Conservation (phyloP, 2,329 filamentous ascomycete genomes). For the Verticillium nubilum region DNA sequence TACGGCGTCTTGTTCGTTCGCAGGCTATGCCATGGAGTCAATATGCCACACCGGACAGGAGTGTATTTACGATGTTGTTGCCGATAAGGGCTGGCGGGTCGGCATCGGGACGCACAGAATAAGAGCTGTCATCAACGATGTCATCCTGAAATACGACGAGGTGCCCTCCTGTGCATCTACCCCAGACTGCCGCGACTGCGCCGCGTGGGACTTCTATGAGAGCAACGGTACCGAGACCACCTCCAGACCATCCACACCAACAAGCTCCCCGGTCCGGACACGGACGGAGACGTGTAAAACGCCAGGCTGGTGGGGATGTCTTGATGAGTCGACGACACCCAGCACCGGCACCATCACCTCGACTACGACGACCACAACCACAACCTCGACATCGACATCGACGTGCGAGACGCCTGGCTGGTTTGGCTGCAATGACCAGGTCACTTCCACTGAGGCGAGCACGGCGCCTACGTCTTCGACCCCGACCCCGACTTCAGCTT, state of each 20-base stretch:
- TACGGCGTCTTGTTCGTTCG: slow-evolving; percentile 83
- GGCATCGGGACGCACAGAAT: slow-evolving; percentile 91
- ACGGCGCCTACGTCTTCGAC: slow-evolving; percentile 18
- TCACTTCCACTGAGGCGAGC: slow-evolving; percentile 24
- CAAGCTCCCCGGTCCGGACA: slow-evolving; percentile 54
- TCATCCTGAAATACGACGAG: slow-evolving; percentile 75
- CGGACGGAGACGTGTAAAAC: slow-evolving; percentile 85
- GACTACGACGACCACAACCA: slow-evolving; percentile 39
- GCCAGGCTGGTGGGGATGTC: slow-evolving; percentile 85
- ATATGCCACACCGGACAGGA: slow-evolving; percentile 85
- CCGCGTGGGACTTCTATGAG: slow-evolving; percentile 89
- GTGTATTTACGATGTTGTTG: slow-evolving; percentile 89
- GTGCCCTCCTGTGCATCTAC: slow-evolving; percentile 74
- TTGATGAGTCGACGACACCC: slow-evolving; percentile 55
- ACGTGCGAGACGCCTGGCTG: slow-evolving; percentile 60
- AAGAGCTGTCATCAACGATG: slow-evolving; percentile 77
- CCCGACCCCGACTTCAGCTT: slow-evolving; percentile 11
- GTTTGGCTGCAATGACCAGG: slow-evolving; percentile 59
- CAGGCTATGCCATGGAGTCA: slow-evolving; percentile 88
- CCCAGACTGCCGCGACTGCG: slow-evolving; percentile 81
- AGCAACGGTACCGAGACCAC: slow-evolving; percentile 81
- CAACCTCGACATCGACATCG: slow-evolving; percentile 40
- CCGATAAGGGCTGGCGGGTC: slow-evolving; percentile 86
- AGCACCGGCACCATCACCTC: slow-evolving; percentile 26
- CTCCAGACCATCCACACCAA: slow-evolving; percentile 52